Conservation (phyloP, 2,329 filamentous ascomycete genomes). For the Hypoxylon sp. region DNA sequence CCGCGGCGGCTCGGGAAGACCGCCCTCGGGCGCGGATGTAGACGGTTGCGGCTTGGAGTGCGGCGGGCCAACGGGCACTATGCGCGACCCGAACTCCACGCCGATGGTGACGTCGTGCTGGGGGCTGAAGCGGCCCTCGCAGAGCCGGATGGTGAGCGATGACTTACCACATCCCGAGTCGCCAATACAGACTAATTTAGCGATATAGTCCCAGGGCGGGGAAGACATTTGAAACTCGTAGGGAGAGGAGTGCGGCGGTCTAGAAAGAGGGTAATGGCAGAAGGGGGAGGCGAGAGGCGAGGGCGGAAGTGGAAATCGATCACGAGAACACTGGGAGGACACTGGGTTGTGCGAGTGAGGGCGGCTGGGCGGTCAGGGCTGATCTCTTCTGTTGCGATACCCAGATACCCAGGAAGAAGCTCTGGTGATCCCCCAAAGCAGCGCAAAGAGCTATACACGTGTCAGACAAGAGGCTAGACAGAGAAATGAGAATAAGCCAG, state of each 20-base stretch:
- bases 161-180: constrained; percentile 98
- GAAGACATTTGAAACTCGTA: constrained; percentile 61
- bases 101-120: constrained; percentile 98
- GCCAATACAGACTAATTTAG: constrained; percentile 97
- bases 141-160: constrained; percentile 91
- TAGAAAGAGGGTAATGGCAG: neutral
- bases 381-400: constrained; percentile 7
- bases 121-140: constrained; percentile 93
- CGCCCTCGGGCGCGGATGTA: constrained; percentile 48
- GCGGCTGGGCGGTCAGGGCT: constrained; percentile 3
- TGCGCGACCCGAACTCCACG: constrained; percentile 93
- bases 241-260: constrained; percentile 3
- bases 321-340: constrained; percentile 23
- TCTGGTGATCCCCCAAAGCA: constrained; percentile 11
- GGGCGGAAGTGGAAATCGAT: constrained; percentile 5
- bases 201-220: constrained; percentile 96
- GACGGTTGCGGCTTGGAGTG: constrained; percentile 62
- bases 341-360: neutral
- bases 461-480: constrained; percentile 13
- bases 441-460: constrained; percentile 25
- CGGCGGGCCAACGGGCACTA: constrained; percentile 89
- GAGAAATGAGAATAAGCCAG: neutral
- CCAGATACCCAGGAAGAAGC: constrained; percentile 9
- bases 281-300: neutral
- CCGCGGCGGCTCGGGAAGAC: constrained; percentile 66